Percentiles rank a stretch among this genome's conserved stretches.
These are phyloP conservation scores for Tillandsia fasciculata DNA, from an alignment of 176 grass and related monocot species.

Conservation along the genomic window DNA sequence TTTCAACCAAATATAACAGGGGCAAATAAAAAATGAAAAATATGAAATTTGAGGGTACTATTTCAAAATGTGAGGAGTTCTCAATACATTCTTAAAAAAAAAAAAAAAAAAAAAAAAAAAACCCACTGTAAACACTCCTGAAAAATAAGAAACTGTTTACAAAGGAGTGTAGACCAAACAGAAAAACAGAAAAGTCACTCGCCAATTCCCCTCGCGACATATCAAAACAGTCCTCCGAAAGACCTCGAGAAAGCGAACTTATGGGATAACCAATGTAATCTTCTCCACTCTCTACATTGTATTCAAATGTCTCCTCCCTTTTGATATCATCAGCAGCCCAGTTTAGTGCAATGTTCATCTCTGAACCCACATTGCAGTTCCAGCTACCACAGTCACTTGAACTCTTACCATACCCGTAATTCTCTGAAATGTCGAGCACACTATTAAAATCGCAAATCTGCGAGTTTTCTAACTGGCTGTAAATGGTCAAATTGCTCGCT, in stretches of 20 bases:
- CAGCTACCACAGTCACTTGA: conserved; percentile 79
- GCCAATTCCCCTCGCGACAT: conserved; percentile 25
- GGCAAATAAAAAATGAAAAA: no score
- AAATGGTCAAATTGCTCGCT: conserved; percentile 12
- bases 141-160: no score
- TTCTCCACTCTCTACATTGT: conserved; percentile 36
- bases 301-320: conserved; percentile 35
- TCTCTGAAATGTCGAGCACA: conserved; percentile 65
- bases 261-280: conserved; percentile 18
- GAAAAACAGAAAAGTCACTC: conserved; percentile 28
- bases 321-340: conserved; percentile 34
- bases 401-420: conserved; percentile 61
- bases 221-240: conserved; percentile 51
- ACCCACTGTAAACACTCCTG: no score
- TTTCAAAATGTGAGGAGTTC: no score
- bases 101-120: no score
- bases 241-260: conserved; percentile 27
- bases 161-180: no score
- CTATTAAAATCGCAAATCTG: conserved; percentile 52
- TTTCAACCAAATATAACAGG: no score
- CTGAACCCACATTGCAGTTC: conserved; percentile 42
- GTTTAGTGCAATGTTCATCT: conserved; percentile 28
- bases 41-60: no score
- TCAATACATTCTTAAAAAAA: no score
- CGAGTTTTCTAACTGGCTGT: not conserved